phyloP scores from a whole-genome alignment of 805 yeast genomes.

The Candida tallmaniae region DNA sequence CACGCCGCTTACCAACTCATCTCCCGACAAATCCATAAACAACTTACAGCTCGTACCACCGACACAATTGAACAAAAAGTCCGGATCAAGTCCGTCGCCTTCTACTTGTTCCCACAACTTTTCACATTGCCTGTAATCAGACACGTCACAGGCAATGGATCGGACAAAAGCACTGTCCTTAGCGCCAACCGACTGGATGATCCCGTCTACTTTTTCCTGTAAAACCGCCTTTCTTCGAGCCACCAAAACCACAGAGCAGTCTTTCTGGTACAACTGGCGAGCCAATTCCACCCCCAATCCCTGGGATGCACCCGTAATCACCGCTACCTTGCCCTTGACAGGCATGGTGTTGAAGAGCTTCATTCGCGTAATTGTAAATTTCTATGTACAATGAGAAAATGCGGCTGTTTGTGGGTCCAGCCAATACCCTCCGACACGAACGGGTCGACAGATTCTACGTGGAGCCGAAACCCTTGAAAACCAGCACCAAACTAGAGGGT shows the following conservation, averaged over 20 bases:
- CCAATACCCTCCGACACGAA: too few relatives aligned
- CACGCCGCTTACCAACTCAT: slow-evolving; percentile 59
- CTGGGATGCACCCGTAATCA: slow-evolving; percentile 92
- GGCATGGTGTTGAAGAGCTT: slow-evolving; percentile 16
- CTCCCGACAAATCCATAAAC: slow-evolving; percentile 59
- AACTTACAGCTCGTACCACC: slow-evolving; percentile 81
- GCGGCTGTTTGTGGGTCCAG: too few relatives aligned
- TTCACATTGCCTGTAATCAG: slow-evolving; percentile 48
- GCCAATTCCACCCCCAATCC: slow-evolving; percentile 88
- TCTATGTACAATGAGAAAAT: neutral
- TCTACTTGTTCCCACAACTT: slow-evolving; percentile 36
- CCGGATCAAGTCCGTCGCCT: slow-evolving; percentile 46
- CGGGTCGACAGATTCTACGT: too few relatives aligned
- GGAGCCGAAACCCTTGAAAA: too few relatives aligned
- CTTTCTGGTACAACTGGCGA: slow-evolving; percentile 42
- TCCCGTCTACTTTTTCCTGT: slow-evolving; percentile 39
- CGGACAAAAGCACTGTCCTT: slow-evolving; percentile 13
- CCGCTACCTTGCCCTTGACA: slow-evolving; percentile 50
- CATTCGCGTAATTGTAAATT: too few relatives aligned
- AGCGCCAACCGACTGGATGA: slow-evolving; percentile 26
- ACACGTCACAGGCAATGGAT: slow-evolving; percentile 61
- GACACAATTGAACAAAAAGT: slow-evolving; percentile 79
- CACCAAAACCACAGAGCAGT: slow-evolving; percentile 67
- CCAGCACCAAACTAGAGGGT: too few relatives aligned
- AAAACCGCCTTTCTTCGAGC: slow-evolving; percentile 71